A percentile compares a stretch with the other conserved stretches of the same genome.
Conservation (phyloP, 2,329 filamentous ascomycete species). For the Venturia nashicola region DNA sequence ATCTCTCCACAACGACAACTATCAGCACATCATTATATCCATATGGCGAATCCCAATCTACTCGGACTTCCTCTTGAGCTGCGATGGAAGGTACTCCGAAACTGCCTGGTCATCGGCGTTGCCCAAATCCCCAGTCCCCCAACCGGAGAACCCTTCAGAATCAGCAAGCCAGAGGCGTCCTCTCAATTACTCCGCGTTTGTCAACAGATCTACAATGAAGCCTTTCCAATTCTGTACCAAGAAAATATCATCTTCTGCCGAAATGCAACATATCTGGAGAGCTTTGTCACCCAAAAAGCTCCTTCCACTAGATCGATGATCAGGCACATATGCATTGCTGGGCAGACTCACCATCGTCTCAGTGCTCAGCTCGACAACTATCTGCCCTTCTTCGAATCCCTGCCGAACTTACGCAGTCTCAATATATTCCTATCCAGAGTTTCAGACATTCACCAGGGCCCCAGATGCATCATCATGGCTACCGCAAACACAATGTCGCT, state of each 20-base stretch:
- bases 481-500: neutral
- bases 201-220: neutral
- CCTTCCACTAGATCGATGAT: neutral
- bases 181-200: constrained; percentile 1
- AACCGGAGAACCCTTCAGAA: neutral
- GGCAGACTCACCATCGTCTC: neutral
- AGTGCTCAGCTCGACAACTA: neutral
- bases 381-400: neutral
- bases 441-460: neutral
- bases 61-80: neutral
- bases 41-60: neutral
- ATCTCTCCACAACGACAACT: neutral
- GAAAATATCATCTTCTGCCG: constrained; percentile 3
- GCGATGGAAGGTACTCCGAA: neutral
- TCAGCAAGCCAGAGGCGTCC: neutral
- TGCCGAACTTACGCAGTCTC: neutral
- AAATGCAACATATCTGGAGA: neutral
- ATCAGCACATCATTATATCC: neutral
- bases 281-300: neutral
- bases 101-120: neutral
- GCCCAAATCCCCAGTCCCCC: neutral
- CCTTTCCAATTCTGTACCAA: neutral
- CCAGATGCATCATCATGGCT: neutral
- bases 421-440: neutral
- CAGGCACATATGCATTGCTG: neutral